Conservation (phyloP, 495 filamentous ascomycete genomes). For the Aspergillus kassunensis region DNA sequence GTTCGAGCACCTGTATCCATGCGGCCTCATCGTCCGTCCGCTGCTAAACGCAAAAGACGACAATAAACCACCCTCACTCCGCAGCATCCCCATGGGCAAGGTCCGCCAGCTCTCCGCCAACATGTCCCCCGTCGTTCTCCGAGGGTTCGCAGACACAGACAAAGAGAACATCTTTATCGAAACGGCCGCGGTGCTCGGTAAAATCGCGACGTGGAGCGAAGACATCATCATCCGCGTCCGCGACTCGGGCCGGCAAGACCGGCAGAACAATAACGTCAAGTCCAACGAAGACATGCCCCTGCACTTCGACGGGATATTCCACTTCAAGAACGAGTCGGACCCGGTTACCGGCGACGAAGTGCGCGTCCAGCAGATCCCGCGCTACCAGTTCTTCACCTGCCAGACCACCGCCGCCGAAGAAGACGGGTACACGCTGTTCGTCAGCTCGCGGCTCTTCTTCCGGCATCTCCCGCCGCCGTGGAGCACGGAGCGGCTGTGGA, state of each 20-base stretch:
- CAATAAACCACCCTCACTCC: conserved; percentile 21
- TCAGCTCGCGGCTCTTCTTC: conserved; percentile 47
- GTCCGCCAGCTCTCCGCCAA: conserved; percentile 43
- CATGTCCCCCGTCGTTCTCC: conserved; percentile 50
- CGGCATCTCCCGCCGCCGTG: conserved; percentile 42
- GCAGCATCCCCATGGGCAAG: conserved; percentile 41
- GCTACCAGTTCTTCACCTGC: conserved; percentile 52
- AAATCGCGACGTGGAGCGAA: conserved; percentile 44
- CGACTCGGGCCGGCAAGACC: conserved; percentile 31
- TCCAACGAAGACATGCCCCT: conserved; percentile 53
- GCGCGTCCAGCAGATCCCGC: neutral
- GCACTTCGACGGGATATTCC: conserved; percentile 55
- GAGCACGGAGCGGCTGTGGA: conserved; percentile 33
- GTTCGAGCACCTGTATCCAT: conserved; percentile 42
- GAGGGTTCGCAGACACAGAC: conserved; percentile 46
- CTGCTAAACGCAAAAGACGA: neutral
- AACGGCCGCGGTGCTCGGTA: conserved; percentile 44
- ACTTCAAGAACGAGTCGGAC: conserved; percentile 36
- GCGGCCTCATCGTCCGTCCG: conserved; percentile 38
- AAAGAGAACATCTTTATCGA: conserved; percentile 40
- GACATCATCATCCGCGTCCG: conserved; percentile 48
- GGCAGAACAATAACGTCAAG: conserved; percentile 43
- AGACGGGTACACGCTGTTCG: conserved; percentile 51
- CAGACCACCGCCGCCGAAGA: conserved; percentile 42
- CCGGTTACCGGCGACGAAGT: conserved; percentile 25